These are phyloP conservation scores for Huntiella moniliformis DNA, from an alignment of 2,329 filamentous ascomycete species.

Conservation along the genomic window DNA sequence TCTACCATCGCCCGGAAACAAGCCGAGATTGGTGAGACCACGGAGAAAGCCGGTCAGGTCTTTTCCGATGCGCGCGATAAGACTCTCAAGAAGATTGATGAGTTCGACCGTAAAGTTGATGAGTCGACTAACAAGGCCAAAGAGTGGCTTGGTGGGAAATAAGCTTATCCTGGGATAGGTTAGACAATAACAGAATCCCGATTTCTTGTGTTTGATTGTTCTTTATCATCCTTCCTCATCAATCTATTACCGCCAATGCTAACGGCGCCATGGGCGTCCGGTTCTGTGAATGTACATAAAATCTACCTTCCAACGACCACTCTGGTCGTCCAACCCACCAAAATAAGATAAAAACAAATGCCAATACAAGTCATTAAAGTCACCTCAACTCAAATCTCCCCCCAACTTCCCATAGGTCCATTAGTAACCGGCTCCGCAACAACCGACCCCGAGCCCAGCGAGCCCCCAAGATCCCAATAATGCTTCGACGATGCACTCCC, in stretches of 20 bases:
- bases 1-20: slow-evolving; percentile 36
- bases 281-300: background rate
- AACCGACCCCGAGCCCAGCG: slow-evolving; percentile 55
- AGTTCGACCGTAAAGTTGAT: slow-evolving; percentile 68
- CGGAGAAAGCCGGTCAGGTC: slow-evolving; percentile 39
- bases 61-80: slow-evolving; percentile 45
- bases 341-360: too few species aligned
- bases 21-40: slow-evolving; percentile 40
- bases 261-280: background rate
- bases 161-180: slow-evolving; percentile 8
- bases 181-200: background rate
- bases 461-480: slow-evolving; percentile 83
- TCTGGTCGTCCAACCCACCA: background rate
- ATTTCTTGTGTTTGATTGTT: background rate
- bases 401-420: slow-evolving; percentile 59
- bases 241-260: background rate
- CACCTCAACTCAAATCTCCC: slow-evolving; percentile 33
- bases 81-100: slow-evolving; percentile 55
- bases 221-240: background rate
- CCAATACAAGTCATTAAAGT: too few species aligned
- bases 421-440: slow-evolving; percentile 28
- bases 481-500: slow-evolving; percentile 59
- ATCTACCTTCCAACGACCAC: background rate
- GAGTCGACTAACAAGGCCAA: slow-evolving; percentile 65
- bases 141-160: slow-evolving; percentile 67